phyloP scores from a whole-genome alignment of 768 basidiomycete species.

The Russula olivacea region DNA sequence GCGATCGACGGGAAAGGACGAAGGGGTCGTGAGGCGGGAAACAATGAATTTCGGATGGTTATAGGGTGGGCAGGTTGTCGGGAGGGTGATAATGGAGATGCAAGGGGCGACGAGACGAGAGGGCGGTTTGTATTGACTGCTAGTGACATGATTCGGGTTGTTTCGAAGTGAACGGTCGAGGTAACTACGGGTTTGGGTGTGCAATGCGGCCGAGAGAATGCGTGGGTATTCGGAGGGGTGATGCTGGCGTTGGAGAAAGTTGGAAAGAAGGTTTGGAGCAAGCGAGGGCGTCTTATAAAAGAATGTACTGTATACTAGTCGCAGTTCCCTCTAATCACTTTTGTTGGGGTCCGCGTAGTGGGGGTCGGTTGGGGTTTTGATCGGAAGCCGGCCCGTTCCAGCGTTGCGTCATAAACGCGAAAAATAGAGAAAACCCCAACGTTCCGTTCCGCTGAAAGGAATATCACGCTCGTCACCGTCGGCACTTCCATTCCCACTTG shows the following conservation, averaged over 20 bases:
- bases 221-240: constrained; percentile 1
- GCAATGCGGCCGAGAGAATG: not conserved
- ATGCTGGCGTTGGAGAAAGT: not conserved
- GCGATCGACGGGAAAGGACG: constrained; percentile 71
- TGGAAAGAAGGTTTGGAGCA: not conserved
- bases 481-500: not conserved
- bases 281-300: constrained; percentile 16
- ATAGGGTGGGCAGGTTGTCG: constrained; percentile 33
- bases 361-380: constrained; percentile 16
- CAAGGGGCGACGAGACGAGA: constrained; percentile 24
- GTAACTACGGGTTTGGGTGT: constrained; percentile 6
- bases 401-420: no score
- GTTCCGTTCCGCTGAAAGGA: not conserved
- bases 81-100: constrained; percentile 9
- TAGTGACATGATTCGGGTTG: constrained; percentile 41
- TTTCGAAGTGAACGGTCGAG: constrained; percentile 37
- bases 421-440: not conserved
- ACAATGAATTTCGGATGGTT: constrained; percentile 33
- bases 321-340: not conserved
- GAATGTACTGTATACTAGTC: not conserved
- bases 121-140: constrained; percentile 38
- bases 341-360: constrained; percentile 12
- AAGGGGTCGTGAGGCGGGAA: constrained; percentile 67
- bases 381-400: not conserved
- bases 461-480: not conserved